phyloP scores from a whole-genome alignment of 805 yeast species.

The Middelhovenomyces tepae region DNA sequence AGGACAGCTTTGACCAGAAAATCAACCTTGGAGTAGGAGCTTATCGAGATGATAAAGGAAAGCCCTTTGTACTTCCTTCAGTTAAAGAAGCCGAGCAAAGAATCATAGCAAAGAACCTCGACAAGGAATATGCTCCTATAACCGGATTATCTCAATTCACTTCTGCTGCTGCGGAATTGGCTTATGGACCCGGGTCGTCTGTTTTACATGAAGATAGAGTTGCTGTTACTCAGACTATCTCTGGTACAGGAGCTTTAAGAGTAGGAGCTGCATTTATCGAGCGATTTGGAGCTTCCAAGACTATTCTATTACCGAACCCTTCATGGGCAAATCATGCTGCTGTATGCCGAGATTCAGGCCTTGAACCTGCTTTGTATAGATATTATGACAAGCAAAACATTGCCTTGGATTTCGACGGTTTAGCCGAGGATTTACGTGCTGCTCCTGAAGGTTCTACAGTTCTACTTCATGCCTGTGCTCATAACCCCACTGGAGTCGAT shows the following conservation, averaged over 20 bases:
- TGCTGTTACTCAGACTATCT: constrained; percentile 78
- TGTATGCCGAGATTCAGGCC: constrained; percentile 67
- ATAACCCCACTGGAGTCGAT: constrained; percentile 95
- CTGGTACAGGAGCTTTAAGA: constrained; percentile 93
- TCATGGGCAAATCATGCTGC: constrained; percentile 93
- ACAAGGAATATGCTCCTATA: constrained; percentile 84
- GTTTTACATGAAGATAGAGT: constrained; percentile 55
- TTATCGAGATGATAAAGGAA: constrained; percentile 81
- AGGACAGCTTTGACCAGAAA: constrained; percentile 43
- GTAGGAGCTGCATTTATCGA: constrained; percentile 71
- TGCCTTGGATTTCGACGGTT: constrained; percentile 54
- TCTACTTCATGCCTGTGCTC: constrained; percentile 89
- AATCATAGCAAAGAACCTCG: constrained; percentile 40
- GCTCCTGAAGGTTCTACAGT: constrained; percentile 56
- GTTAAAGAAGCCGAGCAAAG: constrained; percentile 56
- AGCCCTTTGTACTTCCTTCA: constrained; percentile 80
- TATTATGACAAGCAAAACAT: constrained; percentile 61
- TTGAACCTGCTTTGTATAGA: constrained; percentile 49
- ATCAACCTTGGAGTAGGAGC: constrained; percentile 76
- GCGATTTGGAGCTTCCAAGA: constrained; percentile 47
- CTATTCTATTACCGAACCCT: constrained; percentile 70
- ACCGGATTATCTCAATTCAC: constrained; percentile 67
- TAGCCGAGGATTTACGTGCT: constrained; percentile 47
- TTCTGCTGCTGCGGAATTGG: constrained; percentile 54
- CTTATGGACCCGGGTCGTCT: constrained; percentile 57